A percentile compares a stretch with the other conserved stretches of the same genome.
Evolutionary conservation across 805 yeast genomes (phyloP).

Genomic region (Scheffersomyces spartinae): DNA sequence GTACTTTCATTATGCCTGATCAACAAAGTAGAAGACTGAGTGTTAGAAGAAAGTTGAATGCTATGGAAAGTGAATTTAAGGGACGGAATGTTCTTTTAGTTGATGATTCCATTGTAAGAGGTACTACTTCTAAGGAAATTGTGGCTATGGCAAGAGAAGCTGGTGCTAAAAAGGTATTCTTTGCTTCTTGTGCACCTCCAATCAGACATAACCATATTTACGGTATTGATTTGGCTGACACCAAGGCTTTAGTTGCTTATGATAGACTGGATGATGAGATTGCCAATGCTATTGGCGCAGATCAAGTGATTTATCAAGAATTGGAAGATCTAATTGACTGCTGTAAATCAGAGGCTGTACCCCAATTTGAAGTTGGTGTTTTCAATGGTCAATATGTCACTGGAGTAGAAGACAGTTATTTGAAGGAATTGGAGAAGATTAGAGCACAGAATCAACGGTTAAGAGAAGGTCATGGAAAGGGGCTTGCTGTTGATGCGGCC

Average conservation of each 20-base stretch:
- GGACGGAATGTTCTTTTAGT: slow-evolving; percentile 80
- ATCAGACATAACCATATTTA: slow-evolving; percentile 91
- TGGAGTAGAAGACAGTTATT: slow-evolving; percentile 79
- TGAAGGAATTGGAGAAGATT: slow-evolving; percentile 70
- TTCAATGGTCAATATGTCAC: slow-evolving; percentile 92
- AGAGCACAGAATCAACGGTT: slow-evolving; percentile 66
- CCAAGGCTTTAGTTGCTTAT: slow-evolving; percentile 86
- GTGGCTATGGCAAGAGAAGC: slow-evolving; percentile 98
- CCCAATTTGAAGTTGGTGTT: slow-evolving; percentile 88
- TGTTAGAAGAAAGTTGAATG: slow-evolving; percentile 89
- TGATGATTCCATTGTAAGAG: slow-evolving; percentile 95
- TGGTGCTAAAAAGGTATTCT: slow-evolving; percentile 89
- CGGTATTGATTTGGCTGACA: slow-evolving; percentile 96
- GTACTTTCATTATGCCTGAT: slow-evolving; percentile 98
- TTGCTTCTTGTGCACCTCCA: slow-evolving; percentile 98
- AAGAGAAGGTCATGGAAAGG: slow-evolving; percentile 26
- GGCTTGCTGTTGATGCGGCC: slow-evolving; percentile 30
- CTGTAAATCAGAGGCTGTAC: slow-evolving; percentile 36
- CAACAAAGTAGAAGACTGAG: slow-evolving; percentile 89
- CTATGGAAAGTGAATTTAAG: slow-evolving; percentile 87
- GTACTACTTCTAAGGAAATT: slow-evolving; percentile 93
- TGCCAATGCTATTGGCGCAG: slow-evolving; percentile 76
- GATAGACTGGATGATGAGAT: slow-evolving; percentile 65
- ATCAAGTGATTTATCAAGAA: slow-evolving; percentile 79
- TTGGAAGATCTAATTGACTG: slow-evolving; percentile 75